phyloP scores from a whole-genome alignment of 352 stramenopile genomes.

The Phytopythium kandeliae region DNA sequence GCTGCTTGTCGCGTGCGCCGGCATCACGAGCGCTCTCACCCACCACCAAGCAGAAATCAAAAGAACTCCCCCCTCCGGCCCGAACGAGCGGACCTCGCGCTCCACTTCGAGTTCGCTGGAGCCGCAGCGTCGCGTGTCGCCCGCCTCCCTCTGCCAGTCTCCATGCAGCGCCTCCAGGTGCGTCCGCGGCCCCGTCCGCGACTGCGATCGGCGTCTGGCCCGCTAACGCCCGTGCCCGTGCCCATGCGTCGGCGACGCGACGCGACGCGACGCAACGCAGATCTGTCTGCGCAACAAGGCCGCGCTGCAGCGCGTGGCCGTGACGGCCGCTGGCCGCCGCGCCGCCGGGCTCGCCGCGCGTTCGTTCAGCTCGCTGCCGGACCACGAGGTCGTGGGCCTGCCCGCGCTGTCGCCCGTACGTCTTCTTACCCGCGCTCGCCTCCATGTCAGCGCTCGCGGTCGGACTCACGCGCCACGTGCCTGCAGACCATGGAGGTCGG shows the following conservation, averaged over 20 bases:
- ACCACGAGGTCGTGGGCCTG: conserved; percentile 75
- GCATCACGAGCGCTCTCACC: conserved; percentile 2
- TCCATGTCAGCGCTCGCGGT: too few species aligned
- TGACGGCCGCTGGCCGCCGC: conserved; percentile 13
- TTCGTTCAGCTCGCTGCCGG: conserved; percentile 48
- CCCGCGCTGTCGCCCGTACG: conserved; percentile 58
- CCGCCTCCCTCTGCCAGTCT: not conserved
- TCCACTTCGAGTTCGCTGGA: not conserved
- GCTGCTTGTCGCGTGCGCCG: not conserved
- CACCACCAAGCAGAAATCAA: conserved; percentile 23
- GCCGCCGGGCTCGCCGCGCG: conserved; percentile 20
- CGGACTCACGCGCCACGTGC: not conserved
- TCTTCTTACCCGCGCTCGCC: not conserved
- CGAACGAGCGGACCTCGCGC: not conserved
- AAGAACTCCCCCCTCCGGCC: conserved; percentile 9
- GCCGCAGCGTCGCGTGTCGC: too few species aligned
- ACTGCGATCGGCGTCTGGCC: too few species aligned
- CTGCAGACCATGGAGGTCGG: conserved; percentile 92
- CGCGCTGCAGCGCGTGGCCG: conserved; percentile 46
- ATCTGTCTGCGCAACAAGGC: conserved; percentile 46
- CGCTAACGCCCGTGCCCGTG: too few species aligned
- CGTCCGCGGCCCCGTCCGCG: too few species aligned
- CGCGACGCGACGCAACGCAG: conserved; percentile 10
- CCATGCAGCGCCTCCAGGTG: conserved; percentile 67
- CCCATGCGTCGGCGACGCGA: too few species aligned